Evolutionary conservation across 257 asterid genomes (phyloP), one percentile per base, ranked within the genome.

Genomic region (Solanum sejunctum): DNA sequence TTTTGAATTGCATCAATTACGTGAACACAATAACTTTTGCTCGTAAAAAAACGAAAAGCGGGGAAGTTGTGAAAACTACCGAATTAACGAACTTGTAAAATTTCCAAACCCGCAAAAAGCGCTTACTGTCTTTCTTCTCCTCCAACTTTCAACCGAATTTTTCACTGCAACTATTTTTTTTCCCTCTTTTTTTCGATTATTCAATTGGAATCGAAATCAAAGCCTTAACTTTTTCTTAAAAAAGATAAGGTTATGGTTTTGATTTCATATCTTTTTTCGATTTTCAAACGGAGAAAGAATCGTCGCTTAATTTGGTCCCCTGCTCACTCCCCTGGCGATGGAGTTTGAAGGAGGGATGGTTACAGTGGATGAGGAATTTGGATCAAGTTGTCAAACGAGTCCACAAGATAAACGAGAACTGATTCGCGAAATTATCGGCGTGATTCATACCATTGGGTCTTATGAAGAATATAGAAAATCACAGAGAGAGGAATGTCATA

Each of bases 381-480:
- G 64, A 17, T 61, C 90, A 66, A 84, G 81, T 6, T 73, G 83
- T 55, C 88, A 91, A 21, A 56, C 90, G 41, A 85, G 87, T 63
- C 89, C 86, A 51, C 83, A 49, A 32, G 86, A 73, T n/a, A 85
- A 69, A 72, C 82, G 85, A 66, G 90, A 87, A 66, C 79, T 89
- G 87, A 88, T 90, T 23, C 91, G 90, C 32, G 92, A 94, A 32
- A 85, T 90, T 26, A 88, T 93, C 12, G 90, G 83, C 61, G 84
- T 90, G 61, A 73, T 95, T 52, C 94, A 94, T 21, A 84, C 88
- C 3, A 89, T 91, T 28, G 90, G 87, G 57, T 87, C 86, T 13
- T 88, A 93, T 66, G 94, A 93, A 28, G 97, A 93, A 72, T 93
- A 86, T 86, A 88, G 98, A 60, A 88, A 56, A 84, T 93, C 94